Conservation (phyloP, 2,329 filamentous ascomycete genomes). For the Monosporascus sp. region DNA sequence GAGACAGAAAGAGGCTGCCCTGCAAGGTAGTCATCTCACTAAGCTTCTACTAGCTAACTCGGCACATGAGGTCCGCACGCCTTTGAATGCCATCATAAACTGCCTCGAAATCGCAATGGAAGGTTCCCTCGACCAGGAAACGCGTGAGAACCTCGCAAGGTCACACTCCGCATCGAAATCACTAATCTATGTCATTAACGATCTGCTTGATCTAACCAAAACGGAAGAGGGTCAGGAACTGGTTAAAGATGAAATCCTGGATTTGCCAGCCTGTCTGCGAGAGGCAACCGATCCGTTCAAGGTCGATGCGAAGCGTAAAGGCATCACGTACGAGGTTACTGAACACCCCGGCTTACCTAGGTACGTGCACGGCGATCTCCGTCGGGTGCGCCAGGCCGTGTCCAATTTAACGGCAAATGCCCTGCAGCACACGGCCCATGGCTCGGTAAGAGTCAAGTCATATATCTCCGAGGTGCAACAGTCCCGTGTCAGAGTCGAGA, state of each 20-base stretch:
- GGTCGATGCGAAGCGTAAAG: slow-evolving; percentile 70
- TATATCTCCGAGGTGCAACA: slow-evolving; percentile 53
- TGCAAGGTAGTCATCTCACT: slow-evolving; percentile 78
- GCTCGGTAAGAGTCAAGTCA: slow-evolving; percentile 65
- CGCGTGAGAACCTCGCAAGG: slow-evolving; percentile 73
- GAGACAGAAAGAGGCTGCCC: slow-evolving; percentile 80
- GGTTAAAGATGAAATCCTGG: slow-evolving; percentile 75
- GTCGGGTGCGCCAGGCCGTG: slow-evolving; percentile 75
- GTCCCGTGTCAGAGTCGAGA: slow-evolving; percentile 60
- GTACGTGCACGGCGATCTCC: slow-evolving; percentile 71
- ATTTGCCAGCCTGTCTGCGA: slow-evolving; percentile 63
- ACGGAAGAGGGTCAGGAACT: slow-evolving; percentile 75
- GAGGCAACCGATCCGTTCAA: slow-evolving; percentile 73
- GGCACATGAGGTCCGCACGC: slow-evolving; percentile 85
- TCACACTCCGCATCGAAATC: slow-evolving; percentile 92
- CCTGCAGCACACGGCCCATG: slow-evolving; percentile 66
- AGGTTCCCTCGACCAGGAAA: slow-evolving; percentile 72
- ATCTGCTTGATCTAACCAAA: slow-evolving; percentile 82
- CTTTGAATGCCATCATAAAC: slow-evolving; percentile 89
- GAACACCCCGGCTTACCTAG: slow-evolving; percentile 64
- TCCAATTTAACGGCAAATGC: slow-evolving; percentile 82
- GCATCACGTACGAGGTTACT: slow-evolving; percentile 62
- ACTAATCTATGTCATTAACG: slow-evolving; percentile 89
- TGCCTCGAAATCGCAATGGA: slow-evolving; percentile 89
- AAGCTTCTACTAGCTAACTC: slow-evolving; percentile 77